Conservation (phyloP, 257 asterid species). For the Knoxia roxburghii region DNA sequence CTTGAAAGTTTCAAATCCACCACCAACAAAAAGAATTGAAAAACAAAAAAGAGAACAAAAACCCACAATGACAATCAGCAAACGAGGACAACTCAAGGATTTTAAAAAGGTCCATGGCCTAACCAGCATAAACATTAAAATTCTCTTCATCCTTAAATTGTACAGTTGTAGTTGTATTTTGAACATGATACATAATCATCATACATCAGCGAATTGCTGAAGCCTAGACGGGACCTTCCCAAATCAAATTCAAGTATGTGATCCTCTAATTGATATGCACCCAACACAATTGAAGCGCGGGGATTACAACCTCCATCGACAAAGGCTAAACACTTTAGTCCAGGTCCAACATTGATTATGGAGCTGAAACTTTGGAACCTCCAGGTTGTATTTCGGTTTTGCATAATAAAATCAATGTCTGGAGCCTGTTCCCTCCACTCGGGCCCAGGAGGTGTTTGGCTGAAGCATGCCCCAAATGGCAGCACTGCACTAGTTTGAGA, state of each 20-base stretch:
- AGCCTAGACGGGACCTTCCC: conserved; percentile 23
- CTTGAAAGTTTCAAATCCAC: no score
- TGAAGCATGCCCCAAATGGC: conserved; percentile 44
- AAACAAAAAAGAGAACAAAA: no score
- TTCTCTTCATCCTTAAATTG: neutral
- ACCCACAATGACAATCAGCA: no score
- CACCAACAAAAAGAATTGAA: no score
- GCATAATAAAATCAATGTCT: conserved; percentile 34
- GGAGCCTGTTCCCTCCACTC: conserved; percentile 28
- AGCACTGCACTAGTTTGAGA: conserved; percentile 26
- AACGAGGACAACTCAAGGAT: no score
- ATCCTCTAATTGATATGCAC: conserved; percentile 30
- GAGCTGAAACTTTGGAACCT: conserved; percentile 24
- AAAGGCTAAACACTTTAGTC: conserved; percentile 31
- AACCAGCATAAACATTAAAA: neutral
- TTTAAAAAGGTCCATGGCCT: neutral
- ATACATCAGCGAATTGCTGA: conserved; percentile 12
- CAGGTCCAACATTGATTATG: conserved; percentile 19
- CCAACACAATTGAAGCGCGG: conserved; percentile 26
- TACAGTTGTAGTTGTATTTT: conserved; percentile 19
- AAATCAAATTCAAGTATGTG: conserved; percentile 32
- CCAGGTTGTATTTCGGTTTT: conserved; percentile 23
- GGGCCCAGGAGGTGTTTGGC: conserved; percentile 21
- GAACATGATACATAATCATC: conserved; percentile 18
- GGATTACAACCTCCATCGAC: conserved; percentile 34